phyloP scores from a whole-genome alignment of 805 yeast genomes.

The Scheffersomyces spartinae region DNA sequence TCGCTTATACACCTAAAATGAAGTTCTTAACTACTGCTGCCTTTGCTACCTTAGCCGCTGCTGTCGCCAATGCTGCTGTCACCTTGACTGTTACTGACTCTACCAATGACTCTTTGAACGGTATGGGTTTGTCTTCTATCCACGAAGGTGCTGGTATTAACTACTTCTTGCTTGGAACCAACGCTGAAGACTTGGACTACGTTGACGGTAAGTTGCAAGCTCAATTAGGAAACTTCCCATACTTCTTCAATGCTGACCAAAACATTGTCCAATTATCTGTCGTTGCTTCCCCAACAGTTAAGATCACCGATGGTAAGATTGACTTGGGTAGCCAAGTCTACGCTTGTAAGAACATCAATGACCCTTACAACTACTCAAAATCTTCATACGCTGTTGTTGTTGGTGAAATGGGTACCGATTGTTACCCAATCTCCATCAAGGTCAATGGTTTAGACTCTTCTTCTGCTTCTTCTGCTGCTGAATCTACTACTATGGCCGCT shows the following conservation, averaged over 20 bases:
- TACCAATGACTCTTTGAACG: slow-evolving; percentile 13
- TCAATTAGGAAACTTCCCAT: slow-evolving; percentile 1
- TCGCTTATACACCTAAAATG: no score
- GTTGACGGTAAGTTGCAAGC: slow-evolving; percentile 6
- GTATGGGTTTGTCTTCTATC: slow-evolving; percentile 13
- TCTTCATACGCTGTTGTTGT: slow-evolving; percentile 12
- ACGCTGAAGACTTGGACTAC: slow-evolving; percentile 11
- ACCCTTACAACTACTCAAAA: slow-evolving; percentile 31
- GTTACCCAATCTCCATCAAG: slow-evolving; percentile 1
- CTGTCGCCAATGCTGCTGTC: no score
- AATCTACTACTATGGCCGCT: slow-evolving; percentile 1
- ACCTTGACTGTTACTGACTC: no score
- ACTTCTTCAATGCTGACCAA: slow-evolving; percentile 1
- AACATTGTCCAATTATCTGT: slow-evolving; percentile 3
- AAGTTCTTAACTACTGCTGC: no score
- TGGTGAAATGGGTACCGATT: not conserved
- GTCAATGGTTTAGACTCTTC: slow-evolving; percentile 1
- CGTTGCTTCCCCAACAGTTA: no score
- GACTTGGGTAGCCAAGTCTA: no score
- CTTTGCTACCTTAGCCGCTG: no score
- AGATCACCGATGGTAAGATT: no score
- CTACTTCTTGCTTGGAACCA: slow-evolving; percentile 21
- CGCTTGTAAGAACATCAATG: slow-evolving; percentile 32
- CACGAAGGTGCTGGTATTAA: slow-evolving; percentile 38
- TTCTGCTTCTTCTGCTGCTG: slow-evolving; percentile 1